Evolutionary conservation across 116 monocot species (phyloP), one percentile per base, ranked within the genome.

Genomic region (Phalaenopsis hybrid): DNA sequence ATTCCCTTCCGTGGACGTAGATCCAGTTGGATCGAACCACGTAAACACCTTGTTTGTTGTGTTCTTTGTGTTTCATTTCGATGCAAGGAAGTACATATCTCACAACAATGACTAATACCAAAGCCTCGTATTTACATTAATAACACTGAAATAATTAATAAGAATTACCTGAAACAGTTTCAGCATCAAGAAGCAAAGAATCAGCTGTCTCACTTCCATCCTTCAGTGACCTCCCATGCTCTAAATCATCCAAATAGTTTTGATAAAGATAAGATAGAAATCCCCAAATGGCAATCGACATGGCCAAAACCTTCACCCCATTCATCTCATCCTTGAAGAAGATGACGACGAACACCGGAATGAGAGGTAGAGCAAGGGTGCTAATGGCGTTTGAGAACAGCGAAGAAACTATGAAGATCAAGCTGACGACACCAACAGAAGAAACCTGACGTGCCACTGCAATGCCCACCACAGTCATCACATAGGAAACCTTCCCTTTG

Each of bases 311-410:
- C 90, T 92, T 96, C 68, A 89, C 82, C 44, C 90, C 92, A 80
- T 90, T 82, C 86, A 94, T 90, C 46, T 65, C 79, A 67, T 94
- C 94, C 68, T 88, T 79, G 76, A 94, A 94, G 85, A 89, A 90
- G 20, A 89, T 51, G 65, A 90, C 89, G 5, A 89, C 92, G 15
- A 94, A 94, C 4, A 92, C 43, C 0, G 92, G 94, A 28, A 92
- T 86, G 3, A 92, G 17, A 0, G 92, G 94, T 75, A 92, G 57
- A 6, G 88, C 82, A 31, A 92, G 8, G 0, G 90, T 89, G 85
- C 92, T 84, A n/a, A 94, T 90, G 69, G 89, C 92, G 50, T 92
- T 94, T 15, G 94, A 87, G 81, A 94, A 94, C 16, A 94, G 81
- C 0, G 94, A 90, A 0, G 94, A 91, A 20, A 92, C 88, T 16